Evolutionary conservation across 345 rosid species (phyloP).

Genomic region (Turnera subulata): DNA sequence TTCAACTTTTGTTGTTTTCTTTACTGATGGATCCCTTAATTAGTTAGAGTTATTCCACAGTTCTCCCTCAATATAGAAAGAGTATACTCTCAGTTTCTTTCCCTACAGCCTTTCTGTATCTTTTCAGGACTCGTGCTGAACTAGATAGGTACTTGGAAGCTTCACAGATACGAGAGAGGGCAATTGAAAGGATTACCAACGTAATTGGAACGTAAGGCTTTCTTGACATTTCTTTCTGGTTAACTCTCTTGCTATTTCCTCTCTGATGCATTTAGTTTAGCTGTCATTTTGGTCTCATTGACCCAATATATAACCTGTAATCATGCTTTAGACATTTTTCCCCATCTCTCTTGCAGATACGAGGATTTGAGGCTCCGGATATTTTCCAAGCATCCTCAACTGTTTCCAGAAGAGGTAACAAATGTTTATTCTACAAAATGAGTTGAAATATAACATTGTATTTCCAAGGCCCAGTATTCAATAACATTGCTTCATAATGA

Average conservation of each 20-base stretch:
- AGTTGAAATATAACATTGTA: neutral
- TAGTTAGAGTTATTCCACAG: conserved; percentile 9
- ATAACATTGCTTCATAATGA: no score
- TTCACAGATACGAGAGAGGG: conserved; percentile 85
- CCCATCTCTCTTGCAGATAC: conserved; percentile 43
- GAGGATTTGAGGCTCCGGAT: conserved; percentile 72
- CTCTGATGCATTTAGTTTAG: neutral
- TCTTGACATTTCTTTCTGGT: conserved; percentile 2
- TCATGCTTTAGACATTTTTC: conserved; percentile 4
- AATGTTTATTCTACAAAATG: neutral
- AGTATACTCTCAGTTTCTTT: conserved; percentile 54
- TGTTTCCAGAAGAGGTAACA: conserved; percentile 87
- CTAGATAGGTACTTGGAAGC: conserved; percentile 97
- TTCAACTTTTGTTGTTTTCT: conserved; percentile 4
- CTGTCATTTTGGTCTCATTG: neutral
- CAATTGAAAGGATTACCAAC: conserved; percentile 81
- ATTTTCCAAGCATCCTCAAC: conserved; percentile 80
- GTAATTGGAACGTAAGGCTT: conserved; percentile 79
- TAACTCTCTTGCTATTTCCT: neutral
- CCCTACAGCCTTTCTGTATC: conserved; percentile 44
- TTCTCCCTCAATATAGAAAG: conserved; percentile 21
- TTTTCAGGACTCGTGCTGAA: conserved; percentile 85
- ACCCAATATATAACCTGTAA: conserved; percentile 2
- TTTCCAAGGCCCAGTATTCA: neutral
- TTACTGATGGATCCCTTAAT: neutral